These are phyloP conservation scores for Withania somnifera DNA, from an alignment of 305 asterid genomes.

Conservation along the genomic window DNA sequence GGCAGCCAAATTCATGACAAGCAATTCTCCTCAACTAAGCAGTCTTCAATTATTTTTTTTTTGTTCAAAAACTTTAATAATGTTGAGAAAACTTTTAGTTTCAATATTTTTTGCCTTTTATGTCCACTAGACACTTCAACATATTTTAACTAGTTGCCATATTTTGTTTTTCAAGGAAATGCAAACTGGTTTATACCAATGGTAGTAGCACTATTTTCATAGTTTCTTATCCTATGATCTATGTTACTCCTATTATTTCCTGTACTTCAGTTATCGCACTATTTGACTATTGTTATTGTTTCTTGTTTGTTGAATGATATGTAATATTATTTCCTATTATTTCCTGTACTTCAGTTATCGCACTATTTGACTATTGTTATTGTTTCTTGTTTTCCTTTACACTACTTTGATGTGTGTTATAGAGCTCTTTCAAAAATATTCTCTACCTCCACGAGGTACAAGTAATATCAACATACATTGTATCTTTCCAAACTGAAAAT, in stretches of 20 bases:
- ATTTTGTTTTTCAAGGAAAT: too few relatives aligned
- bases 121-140: background rate
- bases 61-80: background rate
- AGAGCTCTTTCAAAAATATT: background rate
- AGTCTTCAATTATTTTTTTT: too few relatives aligned
- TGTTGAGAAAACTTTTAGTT: background rate
- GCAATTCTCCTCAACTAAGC: background rate
- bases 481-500: background rate
- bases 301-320: too few relatives aligned
- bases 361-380: background rate
- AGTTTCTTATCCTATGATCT: too few relatives aligned
- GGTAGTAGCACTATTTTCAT: too few relatives aligned
- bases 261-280: too few relatives aligned
- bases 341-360: background rate
- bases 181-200: too few relatives aligned
- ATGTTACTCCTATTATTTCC: too few relatives aligned
- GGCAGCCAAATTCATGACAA: background rate
- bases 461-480: background rate
- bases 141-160: background rate
- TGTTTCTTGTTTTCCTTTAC: background rate
- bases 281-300: too few relatives aligned
- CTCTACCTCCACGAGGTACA: background rate
- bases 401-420: background rate
- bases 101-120: background rate
- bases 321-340: too few relatives aligned